These are phyloP conservation scores for Eutypa lata DNA, from an alignment of 2,329 filamentous ascomycete species.

Conservation along the genomic window DNA sequence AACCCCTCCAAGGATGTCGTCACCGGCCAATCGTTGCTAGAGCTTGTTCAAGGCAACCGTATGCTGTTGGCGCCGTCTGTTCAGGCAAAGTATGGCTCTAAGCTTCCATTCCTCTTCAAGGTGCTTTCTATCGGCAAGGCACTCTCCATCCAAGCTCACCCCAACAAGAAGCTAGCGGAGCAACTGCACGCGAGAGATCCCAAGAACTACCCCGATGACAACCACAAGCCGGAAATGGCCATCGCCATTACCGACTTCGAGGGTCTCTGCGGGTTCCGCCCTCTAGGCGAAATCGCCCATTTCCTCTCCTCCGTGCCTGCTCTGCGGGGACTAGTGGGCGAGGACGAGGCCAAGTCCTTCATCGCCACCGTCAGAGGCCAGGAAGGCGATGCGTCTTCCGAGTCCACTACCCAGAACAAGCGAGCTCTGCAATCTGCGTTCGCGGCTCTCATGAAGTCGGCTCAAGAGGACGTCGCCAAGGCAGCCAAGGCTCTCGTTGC, in stretches of 20 bases:
- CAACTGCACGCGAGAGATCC: conserved; percentile 80
- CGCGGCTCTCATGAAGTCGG: conserved; percentile 74
- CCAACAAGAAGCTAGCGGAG: conserved; percentile 92
- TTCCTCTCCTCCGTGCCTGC: conserved; percentile 63
- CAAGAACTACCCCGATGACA: conserved; percentile 97
- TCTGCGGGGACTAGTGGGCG: conserved; percentile 64
- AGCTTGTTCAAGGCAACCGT: conserved; percentile 83
- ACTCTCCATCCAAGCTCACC: conserved; percentile 94
- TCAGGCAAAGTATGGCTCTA: conserved; percentile 70
- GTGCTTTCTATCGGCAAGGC: conserved; percentile 95
- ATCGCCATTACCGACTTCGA: conserved; percentile 97
- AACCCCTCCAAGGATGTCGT: conserved; percentile 87
- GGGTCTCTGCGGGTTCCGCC: conserved; percentile 92
- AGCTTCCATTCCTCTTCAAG: conserved; percentile 96
- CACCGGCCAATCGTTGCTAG: conserved; percentile 81
- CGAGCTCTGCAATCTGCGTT: conserved; percentile 74
- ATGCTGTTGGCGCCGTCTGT: conserved; percentile 74
- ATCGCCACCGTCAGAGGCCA: conserved; percentile 51
- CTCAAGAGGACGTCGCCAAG: conserved; percentile 60
- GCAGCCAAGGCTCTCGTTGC: conserved; percentile 68
- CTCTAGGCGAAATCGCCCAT: conserved; percentile 79
- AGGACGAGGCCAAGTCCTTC: conserved; percentile 58
- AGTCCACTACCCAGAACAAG: conserved; percentile 61
- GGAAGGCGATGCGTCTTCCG: conserved; percentile 35
- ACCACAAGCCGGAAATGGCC: conserved; percentile 99